These are phyloP conservation scores for Pseudopyricularia cyperi DNA, from an alignment of 2,329 filamentous ascomycete genomes.

Conservation along the genomic window DNA sequence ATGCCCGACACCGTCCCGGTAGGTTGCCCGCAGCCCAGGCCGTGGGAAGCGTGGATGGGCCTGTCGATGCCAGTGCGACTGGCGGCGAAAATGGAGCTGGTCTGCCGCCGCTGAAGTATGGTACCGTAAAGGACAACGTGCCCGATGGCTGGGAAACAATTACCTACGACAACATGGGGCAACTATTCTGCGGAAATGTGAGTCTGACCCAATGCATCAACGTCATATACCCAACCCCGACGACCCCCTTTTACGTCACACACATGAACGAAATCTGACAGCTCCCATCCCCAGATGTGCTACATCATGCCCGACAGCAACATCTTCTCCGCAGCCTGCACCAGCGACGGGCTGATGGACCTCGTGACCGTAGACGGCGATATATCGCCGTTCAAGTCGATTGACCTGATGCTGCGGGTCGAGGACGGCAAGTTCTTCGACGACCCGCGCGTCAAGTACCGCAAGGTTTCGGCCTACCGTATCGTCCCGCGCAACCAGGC, in stretches of 20 bases:
- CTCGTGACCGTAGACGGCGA: conserved; percentile 70
- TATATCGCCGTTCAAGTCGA: conserved; percentile 49
- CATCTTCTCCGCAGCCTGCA: conserved; percentile 75
- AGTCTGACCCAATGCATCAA: conserved; percentile 16
- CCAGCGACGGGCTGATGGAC: conserved; percentile 77
- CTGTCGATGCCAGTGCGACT: conserved; percentile 5
- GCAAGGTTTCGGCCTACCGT: conserved; percentile 78
- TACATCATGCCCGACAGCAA: conserved; percentile 80
- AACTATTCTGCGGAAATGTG: conserved; percentile 86
- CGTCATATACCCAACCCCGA: not conserved
- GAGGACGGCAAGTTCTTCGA: conserved; percentile 69
- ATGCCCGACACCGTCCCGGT: conserved; percentile 19
- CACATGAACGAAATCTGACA: not conserved
- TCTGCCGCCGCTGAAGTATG: conserved; percentile 64
- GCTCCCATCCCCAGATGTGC: conserved; percentile 47
- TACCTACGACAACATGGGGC: conserved; percentile 67
- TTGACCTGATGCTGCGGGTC: conserved; percentile 59
- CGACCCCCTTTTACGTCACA: not conserved
- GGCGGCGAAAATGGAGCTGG: conserved; percentile 24
- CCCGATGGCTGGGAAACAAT: conserved; percentile 66
- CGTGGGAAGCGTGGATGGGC: not conserved
- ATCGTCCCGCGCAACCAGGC: conserved; percentile 61
- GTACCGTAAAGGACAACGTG: conserved; percentile 64
- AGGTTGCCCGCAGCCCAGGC: not conserved
- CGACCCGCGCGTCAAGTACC: conserved; percentile 61